Evolutionary conservation across 202 grass and related monocot genomes (phyloP), one percentile per base, ranked within the genome.

Genomic region (Hordeum pubiflorum): DNA sequence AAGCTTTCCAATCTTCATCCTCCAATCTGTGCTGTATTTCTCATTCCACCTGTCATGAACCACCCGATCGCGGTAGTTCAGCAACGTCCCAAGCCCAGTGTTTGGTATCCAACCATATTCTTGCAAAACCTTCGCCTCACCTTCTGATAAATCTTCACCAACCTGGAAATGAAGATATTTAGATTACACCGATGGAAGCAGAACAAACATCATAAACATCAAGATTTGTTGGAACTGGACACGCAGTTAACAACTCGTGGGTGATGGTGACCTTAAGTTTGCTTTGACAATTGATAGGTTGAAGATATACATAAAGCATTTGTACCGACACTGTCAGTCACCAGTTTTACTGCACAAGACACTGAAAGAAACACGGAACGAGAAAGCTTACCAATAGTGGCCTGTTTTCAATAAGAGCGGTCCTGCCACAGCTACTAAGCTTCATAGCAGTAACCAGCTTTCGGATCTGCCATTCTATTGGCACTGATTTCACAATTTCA

Each of bases 391-490:
- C 94, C 82, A 93, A 31, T 31, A 97, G 84, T 41, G 86, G 84
- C 77, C 77, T 94, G 68, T 97, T 91, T 84, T 94, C 94, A 41
- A 97, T 92, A 66, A 97, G 88, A 79, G 87, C 87, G 61, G 86
- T 89, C 81, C 94, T 86, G 70, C 94, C 91, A 82, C 91, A 91
- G 32, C 76, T 86, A 79, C 82, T 86, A 72, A 97, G 77, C 79
- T 94, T 97, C 95, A 97, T 97, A 62, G 95, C 86, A 58, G 65
- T 88, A 75, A 93, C 87, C 50, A 97, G 22, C 78, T 88, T 90
- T 76, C 48, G 89, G 67, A 94, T 91, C 77, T 94, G 95, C 90
- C 92, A 97, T 78, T 91, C 84, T 76, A 89, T 77, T 26, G 92
- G 90, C 72, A 81, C 65, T 24, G 86, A 87, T 77, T 90, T 75